phyloP scores from a whole-genome alignment of 2,329 filamentous ascomycete species.

The Ophioceras dolichostomum region DNA sequence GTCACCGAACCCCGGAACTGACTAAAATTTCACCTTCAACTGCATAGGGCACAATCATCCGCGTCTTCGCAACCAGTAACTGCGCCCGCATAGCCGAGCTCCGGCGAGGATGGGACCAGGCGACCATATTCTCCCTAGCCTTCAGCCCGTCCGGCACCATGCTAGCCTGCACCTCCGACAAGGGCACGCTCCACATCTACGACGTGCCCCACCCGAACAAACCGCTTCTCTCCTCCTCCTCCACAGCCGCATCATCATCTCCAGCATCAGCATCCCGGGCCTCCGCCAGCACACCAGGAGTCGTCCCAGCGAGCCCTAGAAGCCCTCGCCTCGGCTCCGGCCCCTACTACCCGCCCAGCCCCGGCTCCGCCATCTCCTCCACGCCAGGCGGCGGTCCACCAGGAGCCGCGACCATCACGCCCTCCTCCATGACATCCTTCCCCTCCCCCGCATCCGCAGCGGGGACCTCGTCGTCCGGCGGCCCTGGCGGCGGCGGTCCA shows the following conservation, averaged over 20 bases:
- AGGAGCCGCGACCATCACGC: too few species aligned
- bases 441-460: not conserved
- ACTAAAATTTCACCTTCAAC: too few species aligned
- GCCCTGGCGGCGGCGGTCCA: constrained; percentile 7
- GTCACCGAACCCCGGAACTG: not conserved
- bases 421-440: not conserved
- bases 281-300: constrained; percentile 9
- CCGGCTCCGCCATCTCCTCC: constrained; percentile 1
- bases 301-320: constrained; percentile 3
- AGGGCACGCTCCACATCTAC: constrained; percentile 90
- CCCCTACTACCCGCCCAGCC: not conserved
- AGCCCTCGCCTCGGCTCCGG: not conserved
- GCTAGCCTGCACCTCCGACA: constrained; percentile 90
- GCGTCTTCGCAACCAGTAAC: constrained; percentile 70
- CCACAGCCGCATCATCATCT: too few species aligned
- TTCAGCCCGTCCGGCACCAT: constrained; percentile 73
- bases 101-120: constrained; percentile 77
- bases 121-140: constrained; percentile 74
- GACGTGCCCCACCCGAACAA: constrained; percentile 56
- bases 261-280: too few species aligned
- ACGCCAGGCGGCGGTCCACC: not conserved
- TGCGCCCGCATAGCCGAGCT: constrained; percentile 75
- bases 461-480: not conserved
- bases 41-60: constrained; percentile 82
- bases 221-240: too few species aligned